Evolutionary conservation across 495 filamentous ascomycete genomes (phyloP).

Genomic region (Penicillium coffeae): DNA sequence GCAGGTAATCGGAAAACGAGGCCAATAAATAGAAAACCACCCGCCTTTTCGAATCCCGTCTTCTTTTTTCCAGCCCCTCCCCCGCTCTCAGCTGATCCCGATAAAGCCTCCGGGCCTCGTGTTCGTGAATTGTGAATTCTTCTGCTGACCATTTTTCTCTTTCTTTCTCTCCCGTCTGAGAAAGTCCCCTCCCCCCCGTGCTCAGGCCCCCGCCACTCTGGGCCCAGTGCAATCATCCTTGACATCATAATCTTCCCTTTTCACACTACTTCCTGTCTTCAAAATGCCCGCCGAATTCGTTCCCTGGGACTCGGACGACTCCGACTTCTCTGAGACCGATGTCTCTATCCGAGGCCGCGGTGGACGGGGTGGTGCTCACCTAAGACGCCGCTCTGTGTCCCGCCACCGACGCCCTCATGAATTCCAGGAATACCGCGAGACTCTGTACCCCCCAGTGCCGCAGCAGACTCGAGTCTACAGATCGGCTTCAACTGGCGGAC

Average conservation of each 20-base stretch:
- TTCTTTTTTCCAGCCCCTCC: slow-evolving; percentile 6
- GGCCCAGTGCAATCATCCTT: too few relatives aligned
- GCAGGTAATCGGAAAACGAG: too few relatives aligned
- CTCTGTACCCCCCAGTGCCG: slow-evolving; percentile 19
- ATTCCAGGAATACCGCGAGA: not conserved
- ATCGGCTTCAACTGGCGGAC: slow-evolving; percentile 39
- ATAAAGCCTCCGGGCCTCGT: not conserved
- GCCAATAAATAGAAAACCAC: slow-evolving; percentile 8
- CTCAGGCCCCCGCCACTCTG: too few relatives aligned
- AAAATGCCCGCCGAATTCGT: slow-evolving; percentile 17
- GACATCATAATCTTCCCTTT: not conserved
- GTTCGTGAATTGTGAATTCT: slow-evolving; percentile 1
- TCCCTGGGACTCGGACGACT: slow-evolving; percentile 29
- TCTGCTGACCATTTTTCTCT: not conserved
- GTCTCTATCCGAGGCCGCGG: slow-evolving; percentile 27
- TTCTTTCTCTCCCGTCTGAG: not conserved
- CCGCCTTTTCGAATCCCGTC: not conserved
- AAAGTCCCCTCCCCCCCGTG: not conserved
- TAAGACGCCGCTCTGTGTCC: slow-evolving; percentile 36
- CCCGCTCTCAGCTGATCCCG: not conserved
- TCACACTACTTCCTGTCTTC: slow-evolving; percentile 1
- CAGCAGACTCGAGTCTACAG: slow-evolving; percentile 29
- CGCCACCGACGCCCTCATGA: slow-evolving; percentile 34
- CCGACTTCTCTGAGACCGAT: slow-evolving; percentile 41
- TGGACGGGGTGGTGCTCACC: slow-evolving; percentile 18